Percentiles rank a stretch among this genome's conserved stretches.
phyloP scores from a whole-genome alignment of 2,329 filamentous ascomycete species.

The Didymella segeticola region DNA sequence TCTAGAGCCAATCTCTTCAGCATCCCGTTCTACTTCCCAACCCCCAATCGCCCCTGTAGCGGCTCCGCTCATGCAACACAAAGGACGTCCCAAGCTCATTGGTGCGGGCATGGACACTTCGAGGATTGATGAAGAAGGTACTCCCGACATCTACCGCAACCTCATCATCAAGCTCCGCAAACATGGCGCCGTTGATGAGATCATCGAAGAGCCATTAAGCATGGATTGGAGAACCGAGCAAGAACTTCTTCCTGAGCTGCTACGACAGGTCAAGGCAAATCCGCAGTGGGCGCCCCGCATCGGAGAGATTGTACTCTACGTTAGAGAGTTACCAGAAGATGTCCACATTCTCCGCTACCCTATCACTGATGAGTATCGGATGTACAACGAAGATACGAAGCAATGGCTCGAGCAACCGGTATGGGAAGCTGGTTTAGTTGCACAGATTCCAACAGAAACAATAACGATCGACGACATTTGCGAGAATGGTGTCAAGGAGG shows the following conservation, averaged over 20 bases:
- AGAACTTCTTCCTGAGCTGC: conserved; percentile 49
- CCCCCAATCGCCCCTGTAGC: neutral
- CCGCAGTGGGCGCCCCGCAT: conserved; percentile 61
- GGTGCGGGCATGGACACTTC: conserved; percentile 28
- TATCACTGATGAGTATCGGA: conserved; percentile 24
- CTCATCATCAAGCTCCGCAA: conserved; percentile 58
- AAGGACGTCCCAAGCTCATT: conserved; percentile 29
- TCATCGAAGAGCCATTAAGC: conserved; percentile 58
- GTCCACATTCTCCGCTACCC: conserved; percentile 42
- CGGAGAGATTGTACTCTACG: conserved; percentile 65
- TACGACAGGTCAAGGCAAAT: conserved; percentile 53
- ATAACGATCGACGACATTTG: conserved; percentile 56
- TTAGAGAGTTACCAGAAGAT: conserved; percentile 40
- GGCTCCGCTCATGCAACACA: conserved; percentile 5
- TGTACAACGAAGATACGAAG: conserved; percentile 29
- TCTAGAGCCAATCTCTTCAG: neutral
- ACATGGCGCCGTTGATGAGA: conserved; percentile 50
- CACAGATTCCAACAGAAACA: conserved; percentile 56
- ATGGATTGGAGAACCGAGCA: conserved; percentile 65
- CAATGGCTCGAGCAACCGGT: conserved; percentile 50
- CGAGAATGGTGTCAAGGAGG: conserved; percentile 48
- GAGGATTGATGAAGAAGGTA: conserved; percentile 60
- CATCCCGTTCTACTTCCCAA: neutral
- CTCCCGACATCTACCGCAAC: conserved; percentile 60
- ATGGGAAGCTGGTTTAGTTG: conserved; percentile 66